Base-by-base conservation (phyloP, 768 basidiomycete genomes). In the Lyophyllum semitale region DNA sequence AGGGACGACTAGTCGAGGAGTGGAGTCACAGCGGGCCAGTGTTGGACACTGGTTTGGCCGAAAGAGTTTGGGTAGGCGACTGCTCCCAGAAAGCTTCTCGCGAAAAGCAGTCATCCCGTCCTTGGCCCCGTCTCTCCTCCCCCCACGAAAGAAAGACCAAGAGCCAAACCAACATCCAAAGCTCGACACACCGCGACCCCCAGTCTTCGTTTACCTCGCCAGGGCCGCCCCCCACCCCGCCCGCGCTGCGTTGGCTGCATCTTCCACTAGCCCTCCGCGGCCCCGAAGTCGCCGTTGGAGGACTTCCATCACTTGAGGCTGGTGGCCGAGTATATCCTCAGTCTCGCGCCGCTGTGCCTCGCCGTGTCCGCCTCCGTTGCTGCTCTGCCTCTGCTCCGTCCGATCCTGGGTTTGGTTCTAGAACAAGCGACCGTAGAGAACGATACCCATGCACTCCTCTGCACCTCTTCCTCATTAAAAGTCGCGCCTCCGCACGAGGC, bases 71-170 rank as follows among this genome's bases (percentile, higher is more conserved):
- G 79, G 77, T 7, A 74, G 65, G 30, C 63, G 64, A 46, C 63
- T 61, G 40, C 61, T 48, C 18, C 64, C 26, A 51, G 68, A 23
- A 51, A 89, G 59, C 83, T 91, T 2, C 68, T 86, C 5, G 85
- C 81, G 25, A 93, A 92, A 65, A 86, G 86, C 63, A 79, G n/a
- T 92, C 50, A 87, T 91, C 41, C 79, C 91, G 23, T 85, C n/a
- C n/a, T n/a, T n/a, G n/a, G n/a, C n/a, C 77, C 0, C 93, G 92
- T 91, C 69, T 93, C 0, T 68, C 77, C 0, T 90, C 1, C 74
- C 23, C 33, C 48, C 22, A 48, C 13, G 32, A 6, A n/a, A n/a
- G n/a, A n/a, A n/a, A n/a, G n/a, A n/a, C n/a, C n/a, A n/a, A n/a
- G n/a, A n/a, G n/a, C n/a, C n/a, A n/a, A n/a, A n/a, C n/a, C n/a